These are phyloP conservation scores for Solanum hybrid DNA, from an alignment of 305 asterid genomes.

Conservation along the genomic window DNA sequence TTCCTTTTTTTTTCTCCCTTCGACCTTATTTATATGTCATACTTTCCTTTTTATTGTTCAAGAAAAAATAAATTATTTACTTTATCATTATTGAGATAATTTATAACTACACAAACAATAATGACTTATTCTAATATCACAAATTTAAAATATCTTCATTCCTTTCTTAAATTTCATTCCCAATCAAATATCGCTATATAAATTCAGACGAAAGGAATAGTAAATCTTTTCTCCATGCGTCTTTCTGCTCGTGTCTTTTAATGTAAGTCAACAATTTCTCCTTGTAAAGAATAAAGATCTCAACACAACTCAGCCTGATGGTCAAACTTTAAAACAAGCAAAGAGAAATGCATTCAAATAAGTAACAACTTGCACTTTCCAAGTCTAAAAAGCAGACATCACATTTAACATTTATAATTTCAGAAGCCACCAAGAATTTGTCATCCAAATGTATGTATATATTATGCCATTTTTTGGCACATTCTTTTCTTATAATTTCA, in stretches of 20 bases:
- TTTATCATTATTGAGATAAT: neutral
- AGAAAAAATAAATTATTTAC: neutral
- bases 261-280: neutral
- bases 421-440: neutral
- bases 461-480: neutral
- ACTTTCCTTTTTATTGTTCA: neutral
- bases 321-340: neutral
- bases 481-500: neutral
- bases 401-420: neutral
- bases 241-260: neutral
- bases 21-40: neutral
- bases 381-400: neutral
- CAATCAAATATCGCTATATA: neutral
- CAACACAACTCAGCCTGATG: neutral
- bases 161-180: neutral
- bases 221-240: neutral
- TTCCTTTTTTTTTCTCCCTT: neutral
- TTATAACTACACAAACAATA: neutral
- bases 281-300: neutral
- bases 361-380: neutral
- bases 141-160: neutral
- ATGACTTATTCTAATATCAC: neutral
- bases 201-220: neutral
- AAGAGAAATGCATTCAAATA: neutral
- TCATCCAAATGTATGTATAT: neutral